phyloP scores from a whole-genome alignment of 2,329 filamentous ascomycete genomes.

The Fusarium scirpi region DNA sequence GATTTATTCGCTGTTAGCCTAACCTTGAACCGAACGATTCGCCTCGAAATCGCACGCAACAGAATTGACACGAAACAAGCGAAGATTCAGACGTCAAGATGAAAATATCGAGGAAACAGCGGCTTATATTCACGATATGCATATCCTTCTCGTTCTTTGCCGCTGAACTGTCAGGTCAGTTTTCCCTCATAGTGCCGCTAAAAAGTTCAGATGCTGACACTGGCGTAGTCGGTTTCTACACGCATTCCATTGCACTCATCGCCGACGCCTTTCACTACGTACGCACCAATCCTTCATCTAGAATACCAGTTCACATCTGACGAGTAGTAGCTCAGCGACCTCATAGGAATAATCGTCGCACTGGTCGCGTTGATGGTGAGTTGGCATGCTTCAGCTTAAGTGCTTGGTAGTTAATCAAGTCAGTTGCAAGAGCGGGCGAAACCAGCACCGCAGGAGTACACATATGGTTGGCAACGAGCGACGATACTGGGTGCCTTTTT shows the following conservation, averaged over 20 bases:
- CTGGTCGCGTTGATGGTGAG: slow-evolving; percentile 72
- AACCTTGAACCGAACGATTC: not conserved
- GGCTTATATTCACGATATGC: slow-evolving; percentile 60
- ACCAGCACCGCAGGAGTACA: slow-evolving; percentile 62
- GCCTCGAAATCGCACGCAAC: not conserved
- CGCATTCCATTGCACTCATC: slow-evolving; percentile 76
- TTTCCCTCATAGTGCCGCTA: not conserved
- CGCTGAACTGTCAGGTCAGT: slow-evolving; percentile 62
- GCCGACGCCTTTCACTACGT: slow-evolving; percentile 83
- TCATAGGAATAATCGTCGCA: slow-evolving; percentile 76
- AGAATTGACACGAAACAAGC: not conserved
- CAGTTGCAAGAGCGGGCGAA: slow-evolving; percentile 67
- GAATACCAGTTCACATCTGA: slow-evolving; percentile 18
- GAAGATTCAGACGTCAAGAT: not conserved
- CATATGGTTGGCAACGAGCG: slow-evolving; percentile 83
- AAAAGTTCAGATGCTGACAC: not conserved
- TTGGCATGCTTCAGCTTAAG: not conserved
- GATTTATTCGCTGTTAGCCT: not conserved
- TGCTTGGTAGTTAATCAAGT: not conserved
- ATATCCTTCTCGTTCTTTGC: slow-evolving; percentile 65
- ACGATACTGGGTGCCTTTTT: slow-evolving; percentile 82
- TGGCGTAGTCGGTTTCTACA: slow-evolving; percentile 72
- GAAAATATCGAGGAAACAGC: slow-evolving; percentile 55
- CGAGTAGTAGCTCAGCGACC: slow-evolving; percentile 70
- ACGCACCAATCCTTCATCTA: not conserved